A percentile compares a stretch with the other conserved stretches of the same genome.
Evolutionary conservation across 768 basidiomycete species (phyloP).

Genomic region (Pleurotus citrinopileatus): DNA sequence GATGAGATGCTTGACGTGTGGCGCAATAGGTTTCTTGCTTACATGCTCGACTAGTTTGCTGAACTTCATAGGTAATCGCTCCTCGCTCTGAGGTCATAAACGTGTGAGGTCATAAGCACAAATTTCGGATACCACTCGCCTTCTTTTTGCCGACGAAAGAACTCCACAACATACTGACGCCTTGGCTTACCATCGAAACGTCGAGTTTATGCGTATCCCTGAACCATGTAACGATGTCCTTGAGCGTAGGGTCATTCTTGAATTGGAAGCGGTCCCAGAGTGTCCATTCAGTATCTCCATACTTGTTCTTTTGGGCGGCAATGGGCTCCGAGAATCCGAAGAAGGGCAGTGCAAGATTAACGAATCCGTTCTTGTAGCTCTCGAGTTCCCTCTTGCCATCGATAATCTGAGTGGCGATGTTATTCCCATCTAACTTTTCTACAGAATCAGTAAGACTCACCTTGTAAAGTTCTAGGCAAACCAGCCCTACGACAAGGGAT

Average conservation of each 20-base stretch:
- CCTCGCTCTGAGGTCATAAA: constrained; percentile 60
- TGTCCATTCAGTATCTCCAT: constrained; percentile 88
- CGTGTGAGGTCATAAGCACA: background rate
- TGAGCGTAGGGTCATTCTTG: constrained; percentile 81
- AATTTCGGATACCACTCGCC: constrained; percentile 41
- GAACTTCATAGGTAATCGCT: constrained; percentile 86
- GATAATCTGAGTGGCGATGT: constrained; percentile 64
- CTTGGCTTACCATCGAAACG: constrained; percentile 94
- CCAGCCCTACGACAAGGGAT: constrained; percentile 90
- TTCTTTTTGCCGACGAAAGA: constrained; percentile 92
- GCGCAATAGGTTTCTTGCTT: constrained; percentile 89
- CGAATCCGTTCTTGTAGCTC: constrained; percentile 97
- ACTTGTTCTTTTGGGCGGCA: constrained; percentile 85
- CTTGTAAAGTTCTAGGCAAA: constrained; percentile 97
- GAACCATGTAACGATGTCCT: constrained; percentile 85
- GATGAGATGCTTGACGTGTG: constrained; percentile 79
- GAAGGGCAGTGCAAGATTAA: constrained; percentile 97
- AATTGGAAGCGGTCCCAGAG: constrained; percentile 98
- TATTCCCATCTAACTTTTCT: constrained; percentile 2
- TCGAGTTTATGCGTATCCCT: constrained; percentile 80
- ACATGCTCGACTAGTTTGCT: constrained; percentile 89
- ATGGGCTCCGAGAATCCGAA: constrained; percentile 99
- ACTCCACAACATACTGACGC: constrained; percentile 98
- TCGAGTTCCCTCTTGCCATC: constrained; percentile 94
- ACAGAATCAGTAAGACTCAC: constrained; percentile 23